Base-by-base conservation (phyloP, 2,329 filamentous ascomycete genomes). In the Didymella pomorum region DNA sequence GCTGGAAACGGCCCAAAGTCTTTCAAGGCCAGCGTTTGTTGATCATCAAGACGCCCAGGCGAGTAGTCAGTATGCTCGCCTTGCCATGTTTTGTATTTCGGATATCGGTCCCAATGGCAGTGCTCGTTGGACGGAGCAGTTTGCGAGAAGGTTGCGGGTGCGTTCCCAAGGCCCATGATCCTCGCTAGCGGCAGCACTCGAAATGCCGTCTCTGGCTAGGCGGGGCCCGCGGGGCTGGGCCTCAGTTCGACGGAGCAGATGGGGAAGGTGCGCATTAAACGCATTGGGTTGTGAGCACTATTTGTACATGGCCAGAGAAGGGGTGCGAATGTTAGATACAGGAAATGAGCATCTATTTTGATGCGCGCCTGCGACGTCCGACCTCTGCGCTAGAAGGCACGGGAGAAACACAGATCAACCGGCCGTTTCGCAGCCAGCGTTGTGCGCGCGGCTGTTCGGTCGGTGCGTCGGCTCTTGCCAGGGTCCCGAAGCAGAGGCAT, bases 401-500 rank as follows among this genome's bases (percentile, higher is more conserved):
- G 56, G 43, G 26, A 53, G 50, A 41, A 44, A 49, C 31, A 49
- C 49, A 39, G 50, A 54, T 42, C 23, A 14, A 50, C 11, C 46
- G 37, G 56, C 31, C 31, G 56, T 58, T 58, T 58, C 50, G 50
- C 31, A 25, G 45, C 12, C 28, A 39, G 37, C 26, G 14, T 25
- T 29, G 39, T 8, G 49, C 29, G 55, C 37, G 55, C 48, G 43
- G 48, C 55, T 52, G 55, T 52, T 43, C 43, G 55, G 44, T 48
- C 16, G 56, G 50, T 23, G 37, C 31, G 18, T 28, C 45, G 43
- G 54, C 20, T 20, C 8, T 7, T 42, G 26, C 31, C 41, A 57
- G 55, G 55, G 44, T 58, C 56, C 47, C 21, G 21, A 31, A 44
- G 56, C 31, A 53, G 56, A 39, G 46, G 39, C 43, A 48, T 39